Conservation (phyloP, 345 rosid species). For the Eutrema yunnanense region DNA sequence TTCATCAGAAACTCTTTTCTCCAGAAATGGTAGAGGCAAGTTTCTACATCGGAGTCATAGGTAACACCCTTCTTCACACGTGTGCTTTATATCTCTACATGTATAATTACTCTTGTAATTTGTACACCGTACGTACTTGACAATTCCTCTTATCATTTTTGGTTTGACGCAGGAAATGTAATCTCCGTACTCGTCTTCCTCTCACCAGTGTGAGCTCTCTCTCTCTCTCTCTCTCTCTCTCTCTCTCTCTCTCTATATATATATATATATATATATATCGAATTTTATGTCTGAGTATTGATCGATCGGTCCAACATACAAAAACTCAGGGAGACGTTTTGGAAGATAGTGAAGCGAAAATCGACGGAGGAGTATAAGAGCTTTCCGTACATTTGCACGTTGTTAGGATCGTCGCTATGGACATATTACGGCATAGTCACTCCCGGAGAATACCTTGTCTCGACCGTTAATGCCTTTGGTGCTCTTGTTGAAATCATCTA, state of each 20-base stretch:
- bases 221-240: background rate
- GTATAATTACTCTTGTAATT: background rate
- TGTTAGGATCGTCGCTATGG: slow-evolving; percentile 62
- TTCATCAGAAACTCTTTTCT: background rate
- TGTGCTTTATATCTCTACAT: background rate
- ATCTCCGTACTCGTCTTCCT: slow-evolving; percentile 68
- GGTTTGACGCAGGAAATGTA: slow-evolving; percentile 52
- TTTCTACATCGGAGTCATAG: slow-evolving; percentile 32
- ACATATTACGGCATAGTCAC: slow-evolving; percentile 69
- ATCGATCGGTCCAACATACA: background rate
- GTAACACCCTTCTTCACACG: slow-evolving; percentile 9
- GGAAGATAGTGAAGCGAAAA: slow-evolving; percentile 53
- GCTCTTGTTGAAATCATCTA: slow-evolving; percentile 44
- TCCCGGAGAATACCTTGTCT: slow-evolving; percentile 61
- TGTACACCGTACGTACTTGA: background rate
- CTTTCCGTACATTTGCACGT: slow-evolving; percentile 57
- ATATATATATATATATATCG: too few relatives aligned
- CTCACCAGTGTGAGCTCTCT: slow-evolving; percentile 56
- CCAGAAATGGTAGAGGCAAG: slow-evolving; percentile 26
- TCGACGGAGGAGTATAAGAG: slow-evolving; percentile 80
- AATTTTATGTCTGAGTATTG: background rate
- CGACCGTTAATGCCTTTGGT: slow-evolving; percentile 80
- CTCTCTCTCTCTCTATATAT: background rate
- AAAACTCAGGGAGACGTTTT: slow-evolving; percentile 50
- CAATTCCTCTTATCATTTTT: background rate